Base-by-base conservation (phyloP, 106 monocot genomes). In the Dioscorea zingiberensis region DNA sequence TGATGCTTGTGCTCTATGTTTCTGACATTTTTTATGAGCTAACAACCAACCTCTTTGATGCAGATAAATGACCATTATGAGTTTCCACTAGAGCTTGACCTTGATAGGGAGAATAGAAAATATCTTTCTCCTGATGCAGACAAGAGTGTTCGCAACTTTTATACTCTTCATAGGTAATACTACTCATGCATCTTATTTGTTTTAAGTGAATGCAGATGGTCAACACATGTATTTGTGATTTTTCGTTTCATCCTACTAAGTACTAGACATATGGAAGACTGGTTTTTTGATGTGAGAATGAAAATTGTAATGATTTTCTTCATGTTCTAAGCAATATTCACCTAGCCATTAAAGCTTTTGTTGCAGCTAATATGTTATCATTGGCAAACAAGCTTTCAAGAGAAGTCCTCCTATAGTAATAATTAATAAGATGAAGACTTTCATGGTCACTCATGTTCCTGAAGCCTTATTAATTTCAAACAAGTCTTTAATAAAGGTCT, bases 51-150 rank as follows among this genome's bases (percentile, higher is more conserved):
- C 12, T 68, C 58, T 26, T 58, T 38, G 24, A 49, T 80, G 72
- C 87, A 94, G 90, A 94, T 94, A 73, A 94, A 94, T 87, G 94
- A 94, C 58, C 82, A 90, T 5, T 94, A 94, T 59, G 94, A 94
- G 73, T 94, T 94, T 63, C 94, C 94, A 11, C 63, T 94, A 30
- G 87, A 87, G 75, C 69, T 94, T 57, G 90, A 94, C 71, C 94
- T 94, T 75, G 94, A 94, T 48, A 84, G 82, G 73, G 94, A 94
- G 28, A 80, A 86, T 84, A 82, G 94, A 24, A 94, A 82, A 60
- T 94, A 94, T 87, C 82, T 94, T 32, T 84, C 94, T 77, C 94
- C 94, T 55, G 83, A 85, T 57, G 87, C 90, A 32, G 87, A 94
- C 67, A 82, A 80, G 69, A 78, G 71, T 28, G 80, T 94, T 49